Percentiles rank a stretch among this genome's conserved stretches.
These are phyloP conservation scores for Talaromyces liani DNA, from an alignment of 495 filamentous ascomycete species.

Conservation along the genomic window DNA sequence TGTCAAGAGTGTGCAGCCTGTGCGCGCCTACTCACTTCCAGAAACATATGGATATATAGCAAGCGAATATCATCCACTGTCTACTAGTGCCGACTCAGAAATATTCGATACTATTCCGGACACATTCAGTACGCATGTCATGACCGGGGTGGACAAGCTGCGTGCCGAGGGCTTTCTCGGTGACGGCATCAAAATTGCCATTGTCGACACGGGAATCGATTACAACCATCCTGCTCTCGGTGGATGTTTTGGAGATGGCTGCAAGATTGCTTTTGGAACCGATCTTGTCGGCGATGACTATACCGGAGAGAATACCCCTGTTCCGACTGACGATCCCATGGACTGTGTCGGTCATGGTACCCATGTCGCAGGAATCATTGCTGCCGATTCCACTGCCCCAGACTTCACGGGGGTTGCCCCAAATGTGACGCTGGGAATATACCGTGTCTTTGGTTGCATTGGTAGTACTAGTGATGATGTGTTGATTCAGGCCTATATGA, in stretches of 20 bases:
- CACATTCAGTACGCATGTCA: constrained; percentile 13
- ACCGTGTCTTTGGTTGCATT: constrained; percentile 47
- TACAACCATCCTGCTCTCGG: constrained; percentile 52
- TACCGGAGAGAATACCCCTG: constrained; percentile 17
- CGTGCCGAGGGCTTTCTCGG: constrained; percentile 13
- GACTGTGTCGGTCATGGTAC: constrained; percentile 40
- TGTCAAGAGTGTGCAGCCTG: constrained; percentile 14
- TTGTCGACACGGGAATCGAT: constrained; percentile 43
- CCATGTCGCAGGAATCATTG: constrained; percentile 30
- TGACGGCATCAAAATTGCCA: constrained; percentile 12
- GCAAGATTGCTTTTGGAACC: constrained; percentile 38
- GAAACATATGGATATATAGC: constrained; percentile 2
- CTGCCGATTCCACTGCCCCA: constrained; percentile 38
- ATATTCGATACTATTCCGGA: neutral
- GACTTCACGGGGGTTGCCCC: constrained; percentile 48
- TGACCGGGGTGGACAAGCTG: constrained; percentile 20
- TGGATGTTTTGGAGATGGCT: constrained; percentile 47
- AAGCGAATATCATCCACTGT: neutral
- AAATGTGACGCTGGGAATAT: constrained; percentile 46
- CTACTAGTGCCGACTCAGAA: constrained; percentile 6
- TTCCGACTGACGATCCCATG: constrained; percentile 24
- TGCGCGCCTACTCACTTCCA: constrained; percentile 7
- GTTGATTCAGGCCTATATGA: constrained; percentile 47
- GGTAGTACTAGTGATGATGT: constrained; percentile 42
- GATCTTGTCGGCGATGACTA: constrained; percentile 34